Conservation (phyloP, 371 early-diverging fungal genomes). For the Vairimorpha ceranae region DNA sequence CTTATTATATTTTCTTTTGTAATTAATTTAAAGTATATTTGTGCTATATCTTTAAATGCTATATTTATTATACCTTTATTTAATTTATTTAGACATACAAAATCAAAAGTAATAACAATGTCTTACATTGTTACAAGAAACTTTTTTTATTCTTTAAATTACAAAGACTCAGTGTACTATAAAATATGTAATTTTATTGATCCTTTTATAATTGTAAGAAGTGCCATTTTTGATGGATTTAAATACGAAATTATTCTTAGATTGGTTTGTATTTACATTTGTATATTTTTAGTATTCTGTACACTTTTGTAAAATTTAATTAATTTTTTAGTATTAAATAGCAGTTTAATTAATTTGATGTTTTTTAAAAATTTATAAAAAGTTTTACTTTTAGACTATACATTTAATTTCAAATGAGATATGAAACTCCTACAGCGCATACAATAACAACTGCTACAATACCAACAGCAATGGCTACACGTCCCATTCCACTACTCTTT, state of each 20-base stretch:
- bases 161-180: neutral
- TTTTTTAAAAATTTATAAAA: too few species aligned
- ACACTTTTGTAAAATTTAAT: too few species aligned
- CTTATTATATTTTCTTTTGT: neutral
- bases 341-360: too few species aligned
- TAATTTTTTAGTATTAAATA: too few species aligned
- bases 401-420: constrained; percentile 18
- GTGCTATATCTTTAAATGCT: neutral
- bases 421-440: neutral
- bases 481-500: neutral
- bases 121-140: neutral
- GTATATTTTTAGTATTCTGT: too few species aligned
- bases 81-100: neutral
- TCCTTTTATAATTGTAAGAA: neutral
- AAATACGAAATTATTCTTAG: too few species aligned
- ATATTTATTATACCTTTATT: neutral
- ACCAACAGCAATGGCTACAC: neutral
- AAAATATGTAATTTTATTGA: neutral
- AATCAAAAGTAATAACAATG: constrained; percentile 1
- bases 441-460: neutral
- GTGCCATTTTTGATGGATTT: too few species aligned
- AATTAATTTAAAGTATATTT: neutral
- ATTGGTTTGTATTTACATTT: too few species aligned
- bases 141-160: neutral
- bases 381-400: constrained; percentile 2